These are phyloP conservation scores for Cercospora berteroae DNA, from an alignment of 2,329 filamentous ascomycete genomes.

Conservation along the genomic window DNA sequence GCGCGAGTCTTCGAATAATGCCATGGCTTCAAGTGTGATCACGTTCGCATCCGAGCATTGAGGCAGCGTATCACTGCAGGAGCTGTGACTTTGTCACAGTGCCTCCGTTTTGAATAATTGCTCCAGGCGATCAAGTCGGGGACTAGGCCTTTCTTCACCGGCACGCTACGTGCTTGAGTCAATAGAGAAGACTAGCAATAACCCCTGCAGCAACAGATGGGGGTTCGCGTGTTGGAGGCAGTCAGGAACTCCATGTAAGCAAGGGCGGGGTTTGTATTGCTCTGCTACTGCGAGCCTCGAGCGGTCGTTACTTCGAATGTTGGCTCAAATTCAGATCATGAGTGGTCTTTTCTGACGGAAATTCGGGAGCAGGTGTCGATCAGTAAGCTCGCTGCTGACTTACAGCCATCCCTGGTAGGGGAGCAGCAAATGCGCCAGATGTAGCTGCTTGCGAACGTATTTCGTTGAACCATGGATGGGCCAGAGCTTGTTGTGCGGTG, in stretches of 20 bases:
- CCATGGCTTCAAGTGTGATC: neutral
- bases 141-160: neutral
- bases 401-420: constrained; percentile 21
- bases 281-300: neutral
- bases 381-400: constrained; percentile 30
- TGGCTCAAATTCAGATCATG: neutral
- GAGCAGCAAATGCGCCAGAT: constrained; percentile 26
- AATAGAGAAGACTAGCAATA: neutral
- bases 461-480: constrained; percentile 90
- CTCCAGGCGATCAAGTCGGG: neutral
- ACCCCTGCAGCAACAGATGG: neutral
- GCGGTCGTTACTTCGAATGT: neutral
- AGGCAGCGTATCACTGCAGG: neutral
- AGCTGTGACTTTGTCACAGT: neutral
- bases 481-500: constrained; percentile 79
- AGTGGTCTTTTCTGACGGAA: neutral
- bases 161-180: neutral
- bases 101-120: neutral
- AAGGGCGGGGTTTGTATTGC: neutral
- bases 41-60: neutral
- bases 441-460: constrained; percentile 40
- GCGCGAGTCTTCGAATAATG: neutral
- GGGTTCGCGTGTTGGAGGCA: neutral
- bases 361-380: neutral
- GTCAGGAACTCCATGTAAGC: neutral